Conservation (phyloP, 441 rosid genomes). For the Erodium texanum region DNA sequence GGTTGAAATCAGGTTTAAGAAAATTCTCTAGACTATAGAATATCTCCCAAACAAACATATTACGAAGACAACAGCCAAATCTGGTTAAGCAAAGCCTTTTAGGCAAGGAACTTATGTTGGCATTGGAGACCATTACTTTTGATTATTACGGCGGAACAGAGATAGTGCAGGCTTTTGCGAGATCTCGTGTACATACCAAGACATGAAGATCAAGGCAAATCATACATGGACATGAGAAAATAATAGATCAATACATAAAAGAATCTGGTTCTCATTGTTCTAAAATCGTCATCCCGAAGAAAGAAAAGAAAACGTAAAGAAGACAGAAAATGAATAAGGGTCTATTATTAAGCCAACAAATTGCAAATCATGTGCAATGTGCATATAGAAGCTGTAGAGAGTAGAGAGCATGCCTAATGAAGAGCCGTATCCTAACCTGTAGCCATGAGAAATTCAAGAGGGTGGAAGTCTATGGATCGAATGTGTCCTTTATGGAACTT, state of each 20-base stretch:
- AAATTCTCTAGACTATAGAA: neutral
- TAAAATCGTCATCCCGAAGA: neutral
- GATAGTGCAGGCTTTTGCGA: neutral
- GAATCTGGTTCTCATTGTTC: neutral
- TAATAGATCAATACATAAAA: neutral
- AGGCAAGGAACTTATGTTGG: neutral
- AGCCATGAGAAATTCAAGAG: conserved; percentile 90
- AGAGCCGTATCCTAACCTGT: conserved; percentile 47
- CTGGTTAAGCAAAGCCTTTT: neutral
- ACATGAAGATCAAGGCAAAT: neutral
- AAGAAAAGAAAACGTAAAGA: neutral
- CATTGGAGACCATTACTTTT: neutral
- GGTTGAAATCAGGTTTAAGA: neutral
- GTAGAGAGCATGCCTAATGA: conserved; percentile 2
- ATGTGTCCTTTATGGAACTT: conserved; percentile 84
- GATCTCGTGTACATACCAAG: neutral
- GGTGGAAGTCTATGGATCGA: conserved; percentile 81
- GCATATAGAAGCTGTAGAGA: neutral
- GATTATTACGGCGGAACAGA: neutral
- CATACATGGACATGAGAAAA: neutral
- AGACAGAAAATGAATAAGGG: neutral
- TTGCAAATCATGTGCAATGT: neutral
- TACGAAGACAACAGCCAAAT: neutral
- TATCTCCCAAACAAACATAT: neutral
- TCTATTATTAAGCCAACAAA: neutral